Conservation (phyloP, 139 green algal species). For the Spirogloea muscicola region DNA sequence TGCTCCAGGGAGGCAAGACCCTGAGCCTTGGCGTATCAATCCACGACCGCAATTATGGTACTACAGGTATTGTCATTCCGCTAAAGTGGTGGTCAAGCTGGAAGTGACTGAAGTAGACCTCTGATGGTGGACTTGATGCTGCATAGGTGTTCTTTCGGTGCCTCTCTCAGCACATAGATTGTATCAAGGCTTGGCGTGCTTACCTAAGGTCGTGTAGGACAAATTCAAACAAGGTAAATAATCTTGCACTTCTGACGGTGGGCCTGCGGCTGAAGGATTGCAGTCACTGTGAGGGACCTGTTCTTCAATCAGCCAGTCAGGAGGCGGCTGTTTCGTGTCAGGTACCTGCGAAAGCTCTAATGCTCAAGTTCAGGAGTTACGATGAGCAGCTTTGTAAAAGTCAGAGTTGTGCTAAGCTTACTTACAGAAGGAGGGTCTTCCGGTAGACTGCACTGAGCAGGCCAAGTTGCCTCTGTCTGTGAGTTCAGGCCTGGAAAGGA, state of each 20-base stretch:
- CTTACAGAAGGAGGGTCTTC: no score
- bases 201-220: no score
- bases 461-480: not conserved
- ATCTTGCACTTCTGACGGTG: no score
- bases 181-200: not conserved
- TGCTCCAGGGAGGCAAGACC: slow-evolving; percentile 15
- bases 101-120: no score
- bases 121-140: not conserved
- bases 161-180: not conserved
- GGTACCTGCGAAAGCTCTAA: not conserved
- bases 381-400: no score
- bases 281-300: slow-evolving; percentile 22
- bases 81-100: no score
- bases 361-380: no score
- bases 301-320: slow-evolving; percentile 31
- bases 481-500: slow-evolving; percentile 5
- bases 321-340: slow-evolving; percentile 11
- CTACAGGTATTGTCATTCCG: slow-evolving; percentile 23
- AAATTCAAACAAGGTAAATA: no score
- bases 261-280: not conserved
- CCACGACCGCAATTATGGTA: not conserved
- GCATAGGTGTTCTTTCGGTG: not conserved
- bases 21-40: not conserved
- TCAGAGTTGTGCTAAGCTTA: no score
- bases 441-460: no score